Evolutionary conservation across 768 basidiomycete species (phyloP).

Genomic region (Rossbeevera mucosa): DNA sequence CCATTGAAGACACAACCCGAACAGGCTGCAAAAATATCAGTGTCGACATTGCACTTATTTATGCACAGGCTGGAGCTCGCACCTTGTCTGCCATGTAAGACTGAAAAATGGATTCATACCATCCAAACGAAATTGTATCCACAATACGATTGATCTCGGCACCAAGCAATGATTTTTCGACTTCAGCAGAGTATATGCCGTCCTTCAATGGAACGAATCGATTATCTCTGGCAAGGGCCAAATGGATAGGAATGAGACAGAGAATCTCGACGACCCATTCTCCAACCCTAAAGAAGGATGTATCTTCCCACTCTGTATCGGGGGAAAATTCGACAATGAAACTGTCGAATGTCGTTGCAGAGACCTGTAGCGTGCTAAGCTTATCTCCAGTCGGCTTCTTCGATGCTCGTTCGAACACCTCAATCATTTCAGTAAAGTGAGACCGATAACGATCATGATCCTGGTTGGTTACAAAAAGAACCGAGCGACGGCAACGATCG

Average conservation of each 20-base stretch:
- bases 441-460: constrained; percentile 32
- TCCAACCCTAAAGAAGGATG: constrained; percentile 42
- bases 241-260: constrained; percentile 61
- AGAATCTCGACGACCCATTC: constrained; percentile 61
- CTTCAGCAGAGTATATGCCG: constrained; percentile 44
- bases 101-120: constrained; percentile 62
- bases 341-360: constrained; percentile 23
- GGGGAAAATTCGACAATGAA: constrained; percentile 15
- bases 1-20: constrained; percentile 64
- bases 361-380: constrained; percentile 36
- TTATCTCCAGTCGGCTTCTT: constrained; percentile 48
- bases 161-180: constrained; percentile 52
- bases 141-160: constrained; percentile 55
- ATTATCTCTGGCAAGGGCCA: constrained; percentile 57
- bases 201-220: constrained; percentile 59
- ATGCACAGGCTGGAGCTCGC: background rate
- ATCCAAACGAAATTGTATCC: constrained; percentile 54
- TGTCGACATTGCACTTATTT: background rate
- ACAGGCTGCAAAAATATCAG: constrained; percentile 40
- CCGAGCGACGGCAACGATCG: constrained; percentile 28
- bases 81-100: constrained; percentile 60
- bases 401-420: constrained; percentile 44
- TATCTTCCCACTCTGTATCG: constrained; percentile 16
- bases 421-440: constrained; percentile 44
- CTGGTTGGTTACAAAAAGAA: constrained; percentile 42